Evolutionary conservation across 2,329 filamentous ascomycete genomes (phyloP).

Genomic region (Chrysosphaeria jannelii): DNA sequence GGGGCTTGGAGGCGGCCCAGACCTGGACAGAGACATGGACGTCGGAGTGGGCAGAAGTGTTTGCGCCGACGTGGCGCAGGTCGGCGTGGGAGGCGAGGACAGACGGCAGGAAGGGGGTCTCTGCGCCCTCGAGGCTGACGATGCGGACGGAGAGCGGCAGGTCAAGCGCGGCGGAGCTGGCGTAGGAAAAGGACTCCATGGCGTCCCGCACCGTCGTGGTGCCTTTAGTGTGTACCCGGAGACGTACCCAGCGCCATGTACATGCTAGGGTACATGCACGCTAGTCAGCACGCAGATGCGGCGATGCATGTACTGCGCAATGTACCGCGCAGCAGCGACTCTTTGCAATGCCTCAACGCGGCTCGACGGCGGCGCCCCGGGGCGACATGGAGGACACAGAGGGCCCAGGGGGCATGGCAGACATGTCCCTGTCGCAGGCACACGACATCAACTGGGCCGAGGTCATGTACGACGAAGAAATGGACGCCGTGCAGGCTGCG

Average conservation of each 20-base stretch:
- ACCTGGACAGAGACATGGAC: constrained; percentile 80
- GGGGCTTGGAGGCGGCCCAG: constrained; percentile 83
- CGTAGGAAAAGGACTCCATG: constrained; percentile 95
- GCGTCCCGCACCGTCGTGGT: too few species aligned
- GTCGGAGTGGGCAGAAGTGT: constrained; percentile 48
- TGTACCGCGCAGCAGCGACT: neutral
- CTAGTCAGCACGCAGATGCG: neutral
- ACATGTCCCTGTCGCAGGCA: constrained; percentile 5
- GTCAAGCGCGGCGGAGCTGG: constrained; percentile 57
- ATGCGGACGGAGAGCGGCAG: constrained; percentile 39
- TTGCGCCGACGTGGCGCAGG: constrained; percentile 65
- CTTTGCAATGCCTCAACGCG: too few species aligned
- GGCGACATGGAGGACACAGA: too few species aligned
- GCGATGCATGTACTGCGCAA: too few species aligned
- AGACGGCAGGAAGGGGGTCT: constrained; percentile 45
- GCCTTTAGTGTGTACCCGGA: too few species aligned
- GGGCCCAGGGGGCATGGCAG: constrained; percentile 4
- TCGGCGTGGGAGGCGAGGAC: constrained; percentile 51
- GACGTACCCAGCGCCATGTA: too few species aligned
- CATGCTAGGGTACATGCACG: too few species aligned
- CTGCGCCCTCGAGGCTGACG: constrained; percentile 48
- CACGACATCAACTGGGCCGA: constrained; percentile 5
- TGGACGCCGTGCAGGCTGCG: constrained; percentile 59
- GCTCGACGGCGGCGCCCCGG: constrained; percentile 1
- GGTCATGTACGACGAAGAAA: constrained; percentile 16